phyloP scores from a whole-genome alignment of 768 basidiomycete genomes.

The Calocybe gangraenosa region DNA sequence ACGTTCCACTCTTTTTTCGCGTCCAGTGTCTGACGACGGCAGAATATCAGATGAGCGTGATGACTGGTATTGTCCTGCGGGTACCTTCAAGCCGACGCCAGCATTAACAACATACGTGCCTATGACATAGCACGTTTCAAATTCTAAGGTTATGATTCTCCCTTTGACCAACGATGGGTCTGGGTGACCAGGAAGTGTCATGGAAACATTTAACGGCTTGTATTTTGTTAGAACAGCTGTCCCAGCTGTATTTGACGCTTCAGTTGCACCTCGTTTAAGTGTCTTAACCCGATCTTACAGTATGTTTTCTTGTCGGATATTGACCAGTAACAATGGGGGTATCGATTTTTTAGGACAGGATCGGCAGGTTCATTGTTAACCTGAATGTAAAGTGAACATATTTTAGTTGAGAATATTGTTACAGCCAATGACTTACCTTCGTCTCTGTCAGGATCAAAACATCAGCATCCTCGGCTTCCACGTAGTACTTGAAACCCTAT shows the following conservation, averaged over 20 bases:
- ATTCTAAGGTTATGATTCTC: constrained; percentile 81
- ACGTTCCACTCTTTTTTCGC: constrained; percentile 76
- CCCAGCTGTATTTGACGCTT: constrained; percentile 56
- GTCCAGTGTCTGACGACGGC: constrained; percentile 56
- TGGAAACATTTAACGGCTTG: constrained; percentile 62
- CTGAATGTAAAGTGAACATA: constrained; percentile 28
- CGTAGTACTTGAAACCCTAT: constrained; percentile 77
- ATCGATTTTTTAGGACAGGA: constrained; percentile 50
- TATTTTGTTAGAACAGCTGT: constrained; percentile 77
- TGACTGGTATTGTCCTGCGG: not conserved
- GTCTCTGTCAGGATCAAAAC: constrained; percentile 83
- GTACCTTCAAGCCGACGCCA: constrained; percentile 69
- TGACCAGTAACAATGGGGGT: constrained; percentile 73
- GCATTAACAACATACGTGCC: constrained; percentile 87
- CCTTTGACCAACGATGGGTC: constrained; percentile 63
- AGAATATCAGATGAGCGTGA: not conserved
- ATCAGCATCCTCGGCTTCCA: constrained; percentile 85
- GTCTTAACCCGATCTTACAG: constrained; percentile 35
- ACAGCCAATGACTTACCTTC: constrained; percentile 45
- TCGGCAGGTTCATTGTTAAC: constrained; percentile 69
- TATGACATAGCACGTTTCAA: constrained; percentile 60
- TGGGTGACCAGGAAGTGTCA: constrained; percentile 73
- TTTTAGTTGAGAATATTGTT: not conserved
- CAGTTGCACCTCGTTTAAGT: not conserved
- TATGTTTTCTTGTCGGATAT: constrained; percentile 78